A percentile compares a stretch with the other conserved stretches of the same genome.
These are phyloP conservation scores for Cyclocybe aegerita DNA, from an alignment of 768 basidiomycete genomes.

Conservation along the genomic window DNA sequence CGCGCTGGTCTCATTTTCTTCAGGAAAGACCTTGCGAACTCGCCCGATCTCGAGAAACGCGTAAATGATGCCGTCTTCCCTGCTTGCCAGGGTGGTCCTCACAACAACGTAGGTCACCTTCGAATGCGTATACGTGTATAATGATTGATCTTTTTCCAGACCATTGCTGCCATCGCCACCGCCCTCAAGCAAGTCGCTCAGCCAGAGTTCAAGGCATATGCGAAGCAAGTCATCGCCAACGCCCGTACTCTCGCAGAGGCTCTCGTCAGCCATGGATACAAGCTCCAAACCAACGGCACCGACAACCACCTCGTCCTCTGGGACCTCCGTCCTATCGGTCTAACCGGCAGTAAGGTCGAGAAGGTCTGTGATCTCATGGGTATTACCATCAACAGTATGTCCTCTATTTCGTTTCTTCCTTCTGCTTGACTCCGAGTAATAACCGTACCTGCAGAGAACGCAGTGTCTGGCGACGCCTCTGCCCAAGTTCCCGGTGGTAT, in stretches of 20 bases:
- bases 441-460: slow-evolving; percentile 66
- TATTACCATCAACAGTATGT: slow-evolving; percentile 93
- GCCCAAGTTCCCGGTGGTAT: slow-evolving; percentile 97
- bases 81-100: slow-evolving; percentile 98
- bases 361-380: slow-evolving; percentile 96
- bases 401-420: slow-evolving; percentile 7
- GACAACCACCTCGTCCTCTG: slow-evolving; percentile 98
- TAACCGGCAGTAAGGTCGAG: slow-evolving; percentile 99
- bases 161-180: slow-evolving; percentile 94
- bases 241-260: slow-evolving; percentile 72
- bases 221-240: slow-evolving; percentile 92
- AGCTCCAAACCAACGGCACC: slow-evolving; percentile 94
- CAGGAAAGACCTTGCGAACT: slow-evolving; percentile 83
- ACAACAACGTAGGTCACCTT: slow-evolving; percentile 78
- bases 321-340: slow-evolving; percentile 92
- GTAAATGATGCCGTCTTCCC: slow-evolving; percentile 99
- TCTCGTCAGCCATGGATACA: slow-evolving; percentile 83
- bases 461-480: slow-evolving; percentile 94
- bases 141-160: slow-evolving; percentile 38
- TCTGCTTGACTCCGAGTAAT: not conserved
- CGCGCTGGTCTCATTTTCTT: slow-evolving; percentile 99
- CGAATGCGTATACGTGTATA: not conserved
- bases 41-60: slow-evolving; percentile 90
- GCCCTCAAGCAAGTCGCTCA: slow-evolving; percentile 88
- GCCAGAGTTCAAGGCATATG: slow-evolving; percentile 89